These are phyloP conservation scores for Auricularia auricula-judae DNA, from an alignment of 768 basidiomycete genomes.

Conservation along the genomic window DNA sequence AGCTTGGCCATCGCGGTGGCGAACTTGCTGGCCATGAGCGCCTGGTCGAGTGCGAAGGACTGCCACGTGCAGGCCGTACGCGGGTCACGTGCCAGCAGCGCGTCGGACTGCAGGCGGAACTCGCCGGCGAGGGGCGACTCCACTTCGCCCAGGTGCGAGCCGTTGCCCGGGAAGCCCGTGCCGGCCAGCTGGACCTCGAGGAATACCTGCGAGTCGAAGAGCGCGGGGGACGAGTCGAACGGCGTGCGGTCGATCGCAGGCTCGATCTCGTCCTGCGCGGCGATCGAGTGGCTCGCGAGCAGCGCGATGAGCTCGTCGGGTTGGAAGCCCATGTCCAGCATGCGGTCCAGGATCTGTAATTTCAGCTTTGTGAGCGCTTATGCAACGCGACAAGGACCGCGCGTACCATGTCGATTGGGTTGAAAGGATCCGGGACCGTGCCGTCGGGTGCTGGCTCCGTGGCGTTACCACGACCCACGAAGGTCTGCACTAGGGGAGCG, in stretches of 20 bases:
- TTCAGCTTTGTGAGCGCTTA: too few species aligned
- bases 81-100: slow-evolving; percentile 25
- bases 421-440: slow-evolving; percentile 12
- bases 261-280: slow-evolving; percentile 16
- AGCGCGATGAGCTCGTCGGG: slow-evolving; percentile 15
- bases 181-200: slow-evolving; percentile 20
- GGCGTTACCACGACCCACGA: slow-evolving; percentile 9
- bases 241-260: slow-evolving; percentile 15
- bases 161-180: slow-evolving; percentile 22
- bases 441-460: slow-evolving; percentile 11
- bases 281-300: slow-evolving; percentile 17
- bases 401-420: slow-evolving; percentile 7
- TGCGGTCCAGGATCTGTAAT: slow-evolving; percentile 13
- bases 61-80: slow-evolving; percentile 41
- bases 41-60: slow-evolving; percentile 16
- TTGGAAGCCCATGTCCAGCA: slow-evolving; percentile 15
- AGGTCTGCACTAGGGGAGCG: slow-evolving; percentile 14
- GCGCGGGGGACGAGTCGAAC: slow-evolving; percentile 15
- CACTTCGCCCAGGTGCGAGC: slow-evolving; percentile 28
- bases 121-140: slow-evolving; percentile 29
- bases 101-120: slow-evolving; percentile 36
- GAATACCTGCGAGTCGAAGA: slow-evolving; percentile 14
- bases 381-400: too few species aligned
- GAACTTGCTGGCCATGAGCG: slow-evolving; percentile 1
- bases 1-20: not conserved